A percentile compares a stretch with the other conserved stretches of the same genome.
phyloP scores from a whole-genome alignment of 257 asterid species.

The Ilex aquifolium region DNA sequence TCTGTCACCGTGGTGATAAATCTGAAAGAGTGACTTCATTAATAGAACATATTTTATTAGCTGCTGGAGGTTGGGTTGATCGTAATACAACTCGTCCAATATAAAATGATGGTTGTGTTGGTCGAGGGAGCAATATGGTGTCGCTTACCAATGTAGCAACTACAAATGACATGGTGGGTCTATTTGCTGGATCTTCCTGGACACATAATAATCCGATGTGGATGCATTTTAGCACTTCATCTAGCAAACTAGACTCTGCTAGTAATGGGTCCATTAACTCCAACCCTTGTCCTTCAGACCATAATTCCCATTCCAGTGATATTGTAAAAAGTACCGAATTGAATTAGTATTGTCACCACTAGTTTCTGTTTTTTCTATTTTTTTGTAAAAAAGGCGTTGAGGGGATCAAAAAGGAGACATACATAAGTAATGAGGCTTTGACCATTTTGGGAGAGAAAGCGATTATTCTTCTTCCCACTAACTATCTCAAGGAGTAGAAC shows the following conservation, averaged over 20 bases:
- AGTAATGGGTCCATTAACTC: neutral
- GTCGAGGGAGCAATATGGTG: neutral
- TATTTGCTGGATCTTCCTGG: neutral
- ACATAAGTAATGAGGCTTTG: neutral
- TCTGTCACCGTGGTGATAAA: neutral
- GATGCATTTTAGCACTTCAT: neutral
- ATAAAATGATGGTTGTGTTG: neutral
- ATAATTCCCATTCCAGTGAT: neutral
- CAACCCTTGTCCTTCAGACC: neutral
- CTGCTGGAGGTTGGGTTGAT: neutral
- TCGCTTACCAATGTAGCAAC: neutral
- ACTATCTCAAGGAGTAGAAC: neutral
- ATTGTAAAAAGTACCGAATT: neutral
- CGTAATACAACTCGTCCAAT: neutral
- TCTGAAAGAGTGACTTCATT: neutral
- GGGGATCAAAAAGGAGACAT: neutral
- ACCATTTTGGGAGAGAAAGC: neutral
- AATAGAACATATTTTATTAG: neutral
- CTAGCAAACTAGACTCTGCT: neutral
- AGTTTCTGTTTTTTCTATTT: neutral
- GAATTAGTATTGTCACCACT: neutral
- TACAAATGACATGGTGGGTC: neutral
- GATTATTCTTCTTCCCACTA: neutral
- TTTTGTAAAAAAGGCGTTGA: neutral
- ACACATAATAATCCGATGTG: neutral